Conservation (phyloP, 2,329 filamentous ascomycete species). For the Colletotrichum acutatum region DNA sequence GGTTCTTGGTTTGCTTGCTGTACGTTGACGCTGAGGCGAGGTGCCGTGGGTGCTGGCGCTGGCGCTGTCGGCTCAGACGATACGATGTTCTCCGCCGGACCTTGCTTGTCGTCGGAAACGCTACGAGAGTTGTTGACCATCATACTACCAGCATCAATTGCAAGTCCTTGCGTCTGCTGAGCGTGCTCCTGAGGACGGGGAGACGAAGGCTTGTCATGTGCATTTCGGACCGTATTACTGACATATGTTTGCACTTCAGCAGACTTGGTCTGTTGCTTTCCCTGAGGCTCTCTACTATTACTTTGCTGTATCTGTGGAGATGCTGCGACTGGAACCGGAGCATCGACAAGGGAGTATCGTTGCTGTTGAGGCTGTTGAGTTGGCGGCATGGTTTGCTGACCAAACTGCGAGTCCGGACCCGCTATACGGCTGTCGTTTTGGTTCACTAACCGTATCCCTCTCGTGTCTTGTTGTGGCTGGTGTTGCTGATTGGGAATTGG, state of each 20-base stretch:
- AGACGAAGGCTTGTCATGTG: background rate
- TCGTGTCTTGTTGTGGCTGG: background rate
- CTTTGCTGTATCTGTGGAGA: constrained; percentile 5
- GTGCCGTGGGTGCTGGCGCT: background rate
- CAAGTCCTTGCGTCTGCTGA: background rate
- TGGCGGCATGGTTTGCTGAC: background rate
- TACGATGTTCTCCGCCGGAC: background rate
- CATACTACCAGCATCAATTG: background rate
- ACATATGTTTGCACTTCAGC: background rate
- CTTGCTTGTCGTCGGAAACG: background rate
- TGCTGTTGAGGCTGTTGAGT: background rate
- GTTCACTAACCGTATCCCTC: background rate
- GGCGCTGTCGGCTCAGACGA: constrained; percentile 3
- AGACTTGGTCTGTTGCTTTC: background rate
- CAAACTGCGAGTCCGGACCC: background rate
- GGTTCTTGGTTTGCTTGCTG: constrained; percentile 37
- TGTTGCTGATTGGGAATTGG: background rate
- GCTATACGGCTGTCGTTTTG: background rate
- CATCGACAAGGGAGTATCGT: background rate
- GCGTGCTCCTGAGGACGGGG: background rate
- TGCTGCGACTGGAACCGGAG: background rate
- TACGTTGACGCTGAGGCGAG: constrained; percentile 35
- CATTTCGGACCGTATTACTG: background rate
- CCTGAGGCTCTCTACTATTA: background rate
- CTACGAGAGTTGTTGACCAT: background rate